Base-by-base conservation (phyloP, 108 stramenopile species). In the Craspedostauros australis region DNA sequence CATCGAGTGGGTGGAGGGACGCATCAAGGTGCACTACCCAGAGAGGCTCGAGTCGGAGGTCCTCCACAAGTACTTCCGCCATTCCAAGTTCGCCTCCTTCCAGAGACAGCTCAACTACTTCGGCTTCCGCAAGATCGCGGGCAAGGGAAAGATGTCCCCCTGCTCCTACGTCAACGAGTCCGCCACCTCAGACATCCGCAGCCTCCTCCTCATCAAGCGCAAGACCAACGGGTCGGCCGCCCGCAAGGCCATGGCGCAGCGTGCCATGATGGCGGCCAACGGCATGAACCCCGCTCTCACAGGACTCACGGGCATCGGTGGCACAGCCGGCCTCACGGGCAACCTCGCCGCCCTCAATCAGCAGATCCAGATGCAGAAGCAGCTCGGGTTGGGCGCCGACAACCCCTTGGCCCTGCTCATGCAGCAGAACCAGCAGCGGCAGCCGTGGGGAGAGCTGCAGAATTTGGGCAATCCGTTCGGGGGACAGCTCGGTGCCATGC, bases 61-160 rank as follows among this genome's bases (percentile, higher is more conserved):
- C 40, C 65, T 93, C 18, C 81, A 85, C 60, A 81, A 80, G 61
- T 93, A 93, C 70, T 93, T 93, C 56, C 79, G 92, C 11, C 92
- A 93, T 66, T 85, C 86, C 52, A 93, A 93, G 49, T 93, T 89
- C 62, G 80, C 86, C 24, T 79, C 77, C 34, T 93, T 93, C 42
- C 90, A 91, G 59, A 62, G 92, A 15, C 92, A 93, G 50, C 68
- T 93, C 58, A 94, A 88, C 57, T 94, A 94, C 67, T 94, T 94
- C 55, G 92, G 92, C 21, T 94, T 94, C 50, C 68, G 92, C 4
- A 94, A 94, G 50, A 88, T 94, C 40, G 88, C 88, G 11, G 92
- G 92, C 14, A 94, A 94, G 60, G 92, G 92, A 7, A 94, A 94
- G 55, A 94, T 94, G 92, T 76, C 80, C 8, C 88, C 92, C 12